Conservation (phyloP, 108 stramenopile genomes). For the Skeletonema menzelii region DNA sequence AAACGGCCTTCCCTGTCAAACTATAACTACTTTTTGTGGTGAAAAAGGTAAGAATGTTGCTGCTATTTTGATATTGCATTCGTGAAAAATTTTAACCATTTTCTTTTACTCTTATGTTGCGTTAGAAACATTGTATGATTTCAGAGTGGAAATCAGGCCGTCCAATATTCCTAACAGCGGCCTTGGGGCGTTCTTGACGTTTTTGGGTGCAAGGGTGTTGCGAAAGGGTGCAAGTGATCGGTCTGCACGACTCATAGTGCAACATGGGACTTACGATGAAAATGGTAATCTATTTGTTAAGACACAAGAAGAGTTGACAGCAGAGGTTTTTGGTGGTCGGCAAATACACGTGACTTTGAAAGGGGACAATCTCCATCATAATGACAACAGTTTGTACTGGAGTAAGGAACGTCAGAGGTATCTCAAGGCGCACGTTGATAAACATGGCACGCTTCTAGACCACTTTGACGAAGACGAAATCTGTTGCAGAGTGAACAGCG, state of each 20-base stretch:
- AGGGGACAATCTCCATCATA: conserved; percentile 48
- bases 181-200: conserved; percentile 70
- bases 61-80: neutral
- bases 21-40: neutral
- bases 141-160: conserved; percentile 39
- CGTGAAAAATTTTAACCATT: neutral
- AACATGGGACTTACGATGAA: neutral
- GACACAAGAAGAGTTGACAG: conserved; percentile 18
- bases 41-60: neutral
- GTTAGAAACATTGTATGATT: conserved; percentile 60
- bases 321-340: conserved; percentile 22
- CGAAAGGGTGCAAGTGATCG: conserved; percentile 13
- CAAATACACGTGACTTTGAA: conserved; percentile 41
- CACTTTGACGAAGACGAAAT: conserved; percentile 25
- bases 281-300: neutral
- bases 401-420: conserved; percentile 14
- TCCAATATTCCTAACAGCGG: conserved; percentile 68
- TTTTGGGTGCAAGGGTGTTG: conserved; percentile 58
- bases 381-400: conserved; percentile 46
- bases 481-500: conserved; percentile 11
- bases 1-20: neutral
- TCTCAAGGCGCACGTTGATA: neutral
- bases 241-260: conserved; percentile 6
- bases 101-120: neutral
- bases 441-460: neutral